Conservation (phyloP, 2,329 filamentous ascomycete species). For the Sporothrix euskadiensis region DNA sequence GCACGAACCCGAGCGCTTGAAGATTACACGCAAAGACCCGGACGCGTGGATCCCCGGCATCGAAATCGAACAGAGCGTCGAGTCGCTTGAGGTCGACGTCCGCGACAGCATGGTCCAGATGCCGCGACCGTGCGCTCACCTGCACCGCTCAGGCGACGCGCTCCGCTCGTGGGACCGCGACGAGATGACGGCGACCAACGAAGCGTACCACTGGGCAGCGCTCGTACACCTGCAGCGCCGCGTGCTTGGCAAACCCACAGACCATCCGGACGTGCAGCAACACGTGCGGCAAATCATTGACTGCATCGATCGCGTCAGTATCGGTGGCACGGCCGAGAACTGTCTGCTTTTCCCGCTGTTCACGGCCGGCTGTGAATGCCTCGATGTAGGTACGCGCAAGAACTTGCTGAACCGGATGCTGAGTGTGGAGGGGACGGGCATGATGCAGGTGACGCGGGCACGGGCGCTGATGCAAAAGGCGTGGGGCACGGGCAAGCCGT, state of each 20-base stretch:
- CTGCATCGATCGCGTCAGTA: conserved; percentile 61
- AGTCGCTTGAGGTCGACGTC: conserved; percentile 62
- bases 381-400: conserved; percentile 54
- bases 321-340: conserved; percentile 70
- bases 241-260: conserved; percentile 62
- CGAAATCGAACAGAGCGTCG: conserved; percentile 57
- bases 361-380: conserved; percentile 74
- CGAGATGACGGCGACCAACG: conserved; percentile 71
- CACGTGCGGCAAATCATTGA: conserved; percentile 64
- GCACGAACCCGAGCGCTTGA: conserved; percentile 53
- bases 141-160: conserved; percentile 52
- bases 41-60: conserved; percentile 57
- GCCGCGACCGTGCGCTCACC: conserved; percentile 49
- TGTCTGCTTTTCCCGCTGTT: conserved; percentile 81
- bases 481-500: conserved; percentile 67
- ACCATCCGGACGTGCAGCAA: conserved; percentile 61
- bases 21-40: conserved; percentile 7
- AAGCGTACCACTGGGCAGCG: conserved; percentile 77
- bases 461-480: conserved; percentile 66
- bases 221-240: conserved; percentile 74
- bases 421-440: conserved; percentile 69
- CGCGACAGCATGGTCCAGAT: conserved; percentile 53
- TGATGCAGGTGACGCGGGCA: conserved; percentile 71
- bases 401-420: conserved; percentile 66
- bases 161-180: conserved; percentile 56